A percentile compares a stretch with the other conserved stretches of the same genome.
phyloP scores from a whole-genome alignment of 805 yeast genomes.

The Teunomyces funiuensis region DNA sequence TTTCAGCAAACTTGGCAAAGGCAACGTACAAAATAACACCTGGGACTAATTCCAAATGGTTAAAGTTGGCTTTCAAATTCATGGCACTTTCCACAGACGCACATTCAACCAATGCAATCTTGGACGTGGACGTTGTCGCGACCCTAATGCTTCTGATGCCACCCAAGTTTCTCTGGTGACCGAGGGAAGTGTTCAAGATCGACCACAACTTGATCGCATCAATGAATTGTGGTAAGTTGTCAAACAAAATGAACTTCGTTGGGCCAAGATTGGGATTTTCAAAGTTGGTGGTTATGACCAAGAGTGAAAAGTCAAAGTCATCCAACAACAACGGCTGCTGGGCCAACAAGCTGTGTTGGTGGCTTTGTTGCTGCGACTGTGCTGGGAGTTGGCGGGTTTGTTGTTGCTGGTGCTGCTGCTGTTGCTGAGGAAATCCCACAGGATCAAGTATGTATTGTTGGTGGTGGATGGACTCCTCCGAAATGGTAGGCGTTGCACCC shows the following conservation, averaged over 20 bases:
- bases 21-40: slow-evolving; percentile 77
- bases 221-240: slow-evolving; percentile 76
- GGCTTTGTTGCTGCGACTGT: slow-evolving; percentile 1
- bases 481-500: slow-evolving; percentile 30
- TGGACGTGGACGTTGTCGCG: slow-evolving; percentile 18
- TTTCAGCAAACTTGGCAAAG: slow-evolving; percentile 69
- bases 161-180: slow-evolving; percentile 59
- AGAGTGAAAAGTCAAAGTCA: slow-evolving; percentile 56
- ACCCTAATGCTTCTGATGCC: slow-evolving; percentile 59
- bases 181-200: slow-evolving; percentile 41
- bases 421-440: slow-evolving; percentile 2
- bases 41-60: slow-evolving; percentile 79
- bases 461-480: slow-evolving; percentile 16
- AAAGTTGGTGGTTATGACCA: slow-evolving; percentile 67
- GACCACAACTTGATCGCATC: slow-evolving; percentile 43
- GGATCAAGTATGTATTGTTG: slow-evolving; percentile 9
- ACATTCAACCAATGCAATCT: slow-evolving; percentile 62
- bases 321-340: slow-evolving; percentile 32
- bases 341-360: slow-evolving; percentile 3
- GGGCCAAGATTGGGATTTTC: slow-evolving; percentile 73
- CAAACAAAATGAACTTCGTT: slow-evolving; percentile 72
- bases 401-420: slow-evolving; percentile 7
- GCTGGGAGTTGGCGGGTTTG: slow-evolving; percentile 1
- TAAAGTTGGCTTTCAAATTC: slow-evolving; percentile 72
- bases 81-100: slow-evolving; percentile 71